Conservation (phyloP, 140 eudicot species). For the Anethum foeniculum region DNA sequence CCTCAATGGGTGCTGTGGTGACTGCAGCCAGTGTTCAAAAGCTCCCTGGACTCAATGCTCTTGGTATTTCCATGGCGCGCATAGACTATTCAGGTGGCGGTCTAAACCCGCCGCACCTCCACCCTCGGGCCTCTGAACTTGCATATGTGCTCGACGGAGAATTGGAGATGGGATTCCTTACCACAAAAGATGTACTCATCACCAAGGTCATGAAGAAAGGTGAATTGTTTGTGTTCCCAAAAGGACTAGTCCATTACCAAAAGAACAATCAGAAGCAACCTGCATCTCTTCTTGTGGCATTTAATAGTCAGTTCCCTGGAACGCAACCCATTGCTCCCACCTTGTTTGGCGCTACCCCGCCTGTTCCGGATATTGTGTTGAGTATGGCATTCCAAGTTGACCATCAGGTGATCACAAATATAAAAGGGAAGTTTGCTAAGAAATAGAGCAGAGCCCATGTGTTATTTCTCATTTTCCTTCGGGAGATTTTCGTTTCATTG, state of each 20-base stretch:
- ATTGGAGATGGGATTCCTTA: constrained; percentile 47
- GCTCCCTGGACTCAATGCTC: constrained; percentile 56
- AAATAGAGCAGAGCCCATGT: background rate
- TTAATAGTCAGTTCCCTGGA: constrained; percentile 6
- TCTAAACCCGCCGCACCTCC: constrained; percentile 63
- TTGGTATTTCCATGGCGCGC: constrained; percentile 48
- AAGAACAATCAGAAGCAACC: constrained; percentile 32
- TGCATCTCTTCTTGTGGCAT: constrained; percentile 1
- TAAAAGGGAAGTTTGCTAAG: background rate
- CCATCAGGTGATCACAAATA: background rate
- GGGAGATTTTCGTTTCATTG: background rate
- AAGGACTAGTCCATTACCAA: constrained; percentile 55
- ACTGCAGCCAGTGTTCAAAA: constrained; percentile 33
- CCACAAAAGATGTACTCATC: constrained; percentile 38
- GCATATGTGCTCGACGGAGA: constrained; percentile 46
- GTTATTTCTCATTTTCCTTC: background rate
- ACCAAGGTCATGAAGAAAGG: constrained; percentile 39
- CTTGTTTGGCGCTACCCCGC: constrained; percentile 1
- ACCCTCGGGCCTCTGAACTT: constrained; percentile 66
- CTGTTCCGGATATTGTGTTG: background rate
- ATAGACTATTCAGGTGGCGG: constrained; percentile 68
- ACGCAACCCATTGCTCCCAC: background rate
- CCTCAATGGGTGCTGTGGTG: constrained; percentile 27
- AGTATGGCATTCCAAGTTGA: constrained; percentile 3
- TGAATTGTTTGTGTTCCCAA: constrained; percentile 44